phyloP scores from a whole-genome alignment of 2,329 filamentous ascomycete species.

The Diaporthe capsici region DNA sequence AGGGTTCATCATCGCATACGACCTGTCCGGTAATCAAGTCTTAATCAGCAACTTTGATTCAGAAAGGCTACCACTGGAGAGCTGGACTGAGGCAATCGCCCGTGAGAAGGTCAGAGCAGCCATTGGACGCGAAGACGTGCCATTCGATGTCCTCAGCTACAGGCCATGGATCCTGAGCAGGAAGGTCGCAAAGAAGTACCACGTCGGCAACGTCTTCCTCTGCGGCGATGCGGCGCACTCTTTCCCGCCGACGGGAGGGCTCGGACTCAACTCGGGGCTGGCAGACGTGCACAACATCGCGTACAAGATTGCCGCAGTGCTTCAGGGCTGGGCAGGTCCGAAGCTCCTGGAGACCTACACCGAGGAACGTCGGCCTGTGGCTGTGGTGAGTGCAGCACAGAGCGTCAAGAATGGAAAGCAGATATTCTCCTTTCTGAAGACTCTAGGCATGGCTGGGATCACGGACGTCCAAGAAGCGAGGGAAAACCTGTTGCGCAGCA shows the following conservation, averaged over 20 bases:
- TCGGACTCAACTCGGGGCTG: constrained; percentile 51
- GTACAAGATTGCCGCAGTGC: constrained; percentile 55
- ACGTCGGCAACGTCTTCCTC: constrained; percentile 54
- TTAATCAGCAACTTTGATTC: constrained; percentile 60
- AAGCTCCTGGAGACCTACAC: constrained; percentile 54
- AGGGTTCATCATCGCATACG: constrained; percentile 60
- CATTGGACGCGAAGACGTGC: constrained; percentile 49
- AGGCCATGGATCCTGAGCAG: constrained; percentile 58
- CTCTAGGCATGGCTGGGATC: constrained; percentile 52
- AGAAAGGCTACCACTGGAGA: constrained; percentile 51
- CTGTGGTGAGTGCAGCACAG: constrained; percentile 56
- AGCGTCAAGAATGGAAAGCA: constrained; percentile 60
- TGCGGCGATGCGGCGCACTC: constrained; percentile 53
- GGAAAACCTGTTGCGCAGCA: constrained; percentile 48
- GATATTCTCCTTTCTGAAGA: constrained; percentile 58
- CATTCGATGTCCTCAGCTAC: constrained; percentile 56
- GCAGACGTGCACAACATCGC: constrained; percentile 52
- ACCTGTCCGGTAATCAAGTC: constrained; percentile 57
- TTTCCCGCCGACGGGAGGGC: constrained; percentile 52
- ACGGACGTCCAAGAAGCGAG: constrained; percentile 48
- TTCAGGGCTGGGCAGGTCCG: constrained; percentile 48
- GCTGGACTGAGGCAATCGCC: constrained; percentile 53
- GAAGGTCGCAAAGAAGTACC: constrained; percentile 56
- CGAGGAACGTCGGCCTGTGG: constrained; percentile 55
- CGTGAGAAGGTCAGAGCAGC: constrained; percentile 51